phyloP scores from a whole-genome alignment of 768 basidiomycete species.

The Suillus brevipes region DNA sequence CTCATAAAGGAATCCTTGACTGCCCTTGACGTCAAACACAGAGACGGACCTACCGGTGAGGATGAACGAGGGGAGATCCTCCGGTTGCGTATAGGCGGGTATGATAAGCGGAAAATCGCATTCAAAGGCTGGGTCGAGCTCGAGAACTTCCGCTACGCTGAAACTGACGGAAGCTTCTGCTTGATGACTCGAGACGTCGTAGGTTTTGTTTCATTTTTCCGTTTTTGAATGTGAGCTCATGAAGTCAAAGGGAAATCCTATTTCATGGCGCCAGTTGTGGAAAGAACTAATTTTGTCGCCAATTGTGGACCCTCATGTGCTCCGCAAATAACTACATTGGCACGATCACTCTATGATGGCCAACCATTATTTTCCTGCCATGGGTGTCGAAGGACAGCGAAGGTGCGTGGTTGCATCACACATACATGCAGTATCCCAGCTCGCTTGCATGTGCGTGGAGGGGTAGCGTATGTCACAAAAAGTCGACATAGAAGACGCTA shows the following conservation, averaged over 20 bases:
- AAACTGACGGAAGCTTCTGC: conserved; percentile 59
- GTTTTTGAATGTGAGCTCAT: not conserved
- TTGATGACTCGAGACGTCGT: conserved; percentile 72
- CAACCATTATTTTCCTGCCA: not conserved
- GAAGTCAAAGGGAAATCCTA: conserved; percentile 61
- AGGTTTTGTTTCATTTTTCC: conserved; percentile 22
- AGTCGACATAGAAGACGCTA: not conserved
- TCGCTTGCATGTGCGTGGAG: not conserved
- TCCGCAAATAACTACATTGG: conserved; percentile 18
- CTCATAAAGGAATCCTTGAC: conserved; percentile 58
- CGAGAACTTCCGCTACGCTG: conserved; percentile 56
- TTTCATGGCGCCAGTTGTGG: conserved; percentile 79
- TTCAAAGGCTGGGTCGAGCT: conserved; percentile 78
- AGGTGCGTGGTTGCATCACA: not conserved
- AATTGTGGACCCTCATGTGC: conserved; percentile 59
- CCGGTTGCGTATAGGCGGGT: conserved; percentile 64
- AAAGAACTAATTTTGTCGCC: conserved; percentile 56
- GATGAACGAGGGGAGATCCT: conserved; percentile 21
- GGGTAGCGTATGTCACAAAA: not conserved
- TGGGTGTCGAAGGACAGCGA: not conserved
- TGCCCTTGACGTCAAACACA: conserved; percentile 49
- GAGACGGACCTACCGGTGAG: conserved; percentile 33
- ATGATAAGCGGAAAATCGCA: conserved; percentile 59
- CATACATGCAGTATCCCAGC: not conserved
- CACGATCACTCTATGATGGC: not conserved